These are phyloP conservation scores for Leptodermis oblonga DNA, from an alignment of 257 asterid genomes.

Conservation along the genomic window DNA sequence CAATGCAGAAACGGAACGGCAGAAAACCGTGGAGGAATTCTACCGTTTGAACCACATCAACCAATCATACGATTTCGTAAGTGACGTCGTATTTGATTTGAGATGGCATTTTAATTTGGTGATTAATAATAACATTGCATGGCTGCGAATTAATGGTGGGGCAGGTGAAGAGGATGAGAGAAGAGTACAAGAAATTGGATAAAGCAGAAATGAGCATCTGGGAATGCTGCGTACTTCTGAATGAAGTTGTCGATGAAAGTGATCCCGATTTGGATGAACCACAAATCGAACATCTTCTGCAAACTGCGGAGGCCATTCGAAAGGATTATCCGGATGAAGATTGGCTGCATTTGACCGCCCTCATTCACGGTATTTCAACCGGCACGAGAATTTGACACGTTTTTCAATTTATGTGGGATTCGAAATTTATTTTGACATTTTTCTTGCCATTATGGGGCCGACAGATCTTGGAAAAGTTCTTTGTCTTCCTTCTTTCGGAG, in stretches of 20 bases:
- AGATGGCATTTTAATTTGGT: background rate
- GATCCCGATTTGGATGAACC: constrained; percentile 43
- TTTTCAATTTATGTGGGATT: no score
- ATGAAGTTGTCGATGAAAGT: constrained; percentile 38
- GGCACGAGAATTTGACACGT: no score
- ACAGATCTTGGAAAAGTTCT: constrained; percentile 42
- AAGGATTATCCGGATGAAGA: constrained; percentile 36
- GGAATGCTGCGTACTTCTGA: constrained; percentile 40
- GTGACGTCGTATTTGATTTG: constrained; percentile 17
- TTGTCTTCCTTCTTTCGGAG: constrained; percentile 30
- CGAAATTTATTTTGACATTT: no score
- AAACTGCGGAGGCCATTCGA: constrained; percentile 38
- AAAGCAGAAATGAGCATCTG: constrained; percentile 36
- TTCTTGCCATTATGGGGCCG: no score
- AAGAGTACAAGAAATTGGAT: constrained; percentile 27
- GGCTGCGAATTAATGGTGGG: background rate
- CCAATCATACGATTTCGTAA: constrained; percentile 61
- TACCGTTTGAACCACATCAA: constrained; percentile 57
- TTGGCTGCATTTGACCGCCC: constrained; percentile 38
- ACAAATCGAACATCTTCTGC: constrained; percentile 37
- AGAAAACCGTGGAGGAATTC: constrained; percentile 66
- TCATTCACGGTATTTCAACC: constrained; percentile 30
- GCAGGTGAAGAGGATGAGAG: constrained; percentile 33
- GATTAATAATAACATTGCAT: background rate
- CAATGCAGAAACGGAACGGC: constrained; percentile 54